Base-by-base conservation (phyloP, 2,329 filamentous ascomycete genomes). In the Didymella arachidicola region DNA sequence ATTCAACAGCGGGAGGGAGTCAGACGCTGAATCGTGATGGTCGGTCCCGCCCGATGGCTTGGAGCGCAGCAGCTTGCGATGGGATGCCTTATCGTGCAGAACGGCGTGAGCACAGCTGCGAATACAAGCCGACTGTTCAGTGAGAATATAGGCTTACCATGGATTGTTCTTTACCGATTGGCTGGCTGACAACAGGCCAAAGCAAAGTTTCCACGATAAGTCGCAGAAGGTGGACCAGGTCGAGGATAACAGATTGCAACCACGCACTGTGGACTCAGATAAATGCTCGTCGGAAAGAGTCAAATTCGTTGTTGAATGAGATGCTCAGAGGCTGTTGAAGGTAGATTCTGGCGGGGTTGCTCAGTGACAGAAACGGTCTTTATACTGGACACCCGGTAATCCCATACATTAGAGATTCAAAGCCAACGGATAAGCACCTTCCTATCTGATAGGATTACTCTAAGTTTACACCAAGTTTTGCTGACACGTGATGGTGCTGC, bases 91-190 rank as follows among this genome's bases (percentile, higher is more conserved):
- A 29, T 42, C 6, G 7, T 18, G 19, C 26, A 19, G 26, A 50
- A 18, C 30, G 22, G 45, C 45, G 45, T 59, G 50, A 59, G 50
- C 56, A 54, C 50, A 54, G 50, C 49, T 46, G 16, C 41, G 22
- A 29, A 10, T 6, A 18, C 22, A 10, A 19, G 6, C 19, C 34
- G 1, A 22, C 25, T 18, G 2, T 19, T 51, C 19, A 54, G 19
- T 38, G 26, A 47, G 39, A 18, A 8, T 3, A n/a, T 1, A 30
- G 8, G 50, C 56, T 59, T 51, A 59, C 56, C 56, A 59, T 59
- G 41, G 41, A 10, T 16, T 16, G 4, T 36, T 12, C 10, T 8
- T n/a, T 29, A 11, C 25, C 4, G 19, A 16, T 14, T 45, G 19
- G 16, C 25, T 45, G 10, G 26, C n/a, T 7, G 26, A 14, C 4